Evolutionary conservation across 2,329 filamentous ascomycete genomes (phyloP), one percentile per base, ranked within the genome.

Genomic region (Alternaria ventricosa): DNA sequence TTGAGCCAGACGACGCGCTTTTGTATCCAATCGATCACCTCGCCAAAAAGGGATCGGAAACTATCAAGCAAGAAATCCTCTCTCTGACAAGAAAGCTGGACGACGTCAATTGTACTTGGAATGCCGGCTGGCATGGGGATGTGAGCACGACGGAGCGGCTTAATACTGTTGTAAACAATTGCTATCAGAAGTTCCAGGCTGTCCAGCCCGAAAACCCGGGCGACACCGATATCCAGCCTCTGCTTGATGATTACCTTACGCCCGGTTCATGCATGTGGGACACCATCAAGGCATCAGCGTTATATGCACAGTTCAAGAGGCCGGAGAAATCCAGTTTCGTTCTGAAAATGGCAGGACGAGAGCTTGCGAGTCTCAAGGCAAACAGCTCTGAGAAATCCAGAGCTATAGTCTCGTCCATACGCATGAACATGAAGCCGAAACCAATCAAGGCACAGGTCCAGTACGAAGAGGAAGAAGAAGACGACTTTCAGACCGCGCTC

Each of bases 251-350:
- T 2, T 67, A 57, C 49, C 78, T 20, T 22, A 65, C 41, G 5
- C 54, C 58, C 3, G 46, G 62, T 3, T 63, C 64, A 20, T 66
- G 65, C 9, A 9, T 69, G 0, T 87, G 85, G 85, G 78, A 82
- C 1, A 63, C 80, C 0, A 68, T 87, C 6, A 82, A 81, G 49
- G 84, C 85, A 2, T 85, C 83, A 1, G 72, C 80, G 1, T 57
- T 84, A 3, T 82, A 81, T 28, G 67, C 67, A 5, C 62, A 54
- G 0, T 75, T 75, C 18, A n/a, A 6, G 6, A 22, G 13, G n/a
- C 69, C 72, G 6, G 64, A 65, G 4, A 68, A 69, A 13, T 30
- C 41, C 6, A 65, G 66, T 0, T 78, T 84, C 28, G 74, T 81
- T 1, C 83, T 79, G 50, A 63, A 69, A 23, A 77, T 83, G 66